Evolutionary conservation across 352 stramenopile species (phyloP).

Genomic region (Globisporangium rhizosaccharum): DNA sequence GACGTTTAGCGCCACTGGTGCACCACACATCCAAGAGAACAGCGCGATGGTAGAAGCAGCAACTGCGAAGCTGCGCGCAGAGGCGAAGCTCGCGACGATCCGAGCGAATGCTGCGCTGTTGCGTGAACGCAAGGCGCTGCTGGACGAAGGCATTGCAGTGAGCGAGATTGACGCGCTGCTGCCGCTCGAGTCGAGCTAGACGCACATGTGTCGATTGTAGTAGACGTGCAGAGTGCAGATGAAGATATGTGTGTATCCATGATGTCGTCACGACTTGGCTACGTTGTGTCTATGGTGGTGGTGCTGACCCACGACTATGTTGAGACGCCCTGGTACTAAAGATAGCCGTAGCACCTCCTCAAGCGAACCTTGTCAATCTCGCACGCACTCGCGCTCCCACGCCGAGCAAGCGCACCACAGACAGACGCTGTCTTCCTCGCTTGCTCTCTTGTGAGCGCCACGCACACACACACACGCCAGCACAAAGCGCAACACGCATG

Average conservation of each 20-base stretch:
- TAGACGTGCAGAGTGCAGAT: neutral
- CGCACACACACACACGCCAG: neutral
- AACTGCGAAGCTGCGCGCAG: constrained; percentile 12
- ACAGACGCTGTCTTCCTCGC: no score
- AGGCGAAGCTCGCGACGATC: constrained; percentile 15
- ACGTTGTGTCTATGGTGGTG: no score
- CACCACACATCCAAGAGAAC: constrained; percentile 8
- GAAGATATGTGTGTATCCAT: neutral
- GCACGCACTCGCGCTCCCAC: no score
- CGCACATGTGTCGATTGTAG: no score
- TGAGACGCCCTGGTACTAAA: no score
- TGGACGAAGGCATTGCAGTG: constrained; percentile 14
- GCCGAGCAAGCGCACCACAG: no score
- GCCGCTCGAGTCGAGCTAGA: constrained; percentile 1
- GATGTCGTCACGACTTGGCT: no score
- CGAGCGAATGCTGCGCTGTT: constrained; percentile 13
- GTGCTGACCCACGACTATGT: no score
- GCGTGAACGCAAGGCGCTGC: constrained; percentile 15
- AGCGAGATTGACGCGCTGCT: constrained; percentile 17
- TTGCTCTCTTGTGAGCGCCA: no score
- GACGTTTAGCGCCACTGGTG: neutral
- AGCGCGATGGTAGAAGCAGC: constrained; percentile 12
- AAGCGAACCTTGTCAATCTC: no score
- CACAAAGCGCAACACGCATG: constrained; percentile 22
- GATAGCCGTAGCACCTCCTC: no score